Evolutionary conservation across 106 monocot species (phyloP).

Genomic region (Platanthera zijinensis): DNA sequence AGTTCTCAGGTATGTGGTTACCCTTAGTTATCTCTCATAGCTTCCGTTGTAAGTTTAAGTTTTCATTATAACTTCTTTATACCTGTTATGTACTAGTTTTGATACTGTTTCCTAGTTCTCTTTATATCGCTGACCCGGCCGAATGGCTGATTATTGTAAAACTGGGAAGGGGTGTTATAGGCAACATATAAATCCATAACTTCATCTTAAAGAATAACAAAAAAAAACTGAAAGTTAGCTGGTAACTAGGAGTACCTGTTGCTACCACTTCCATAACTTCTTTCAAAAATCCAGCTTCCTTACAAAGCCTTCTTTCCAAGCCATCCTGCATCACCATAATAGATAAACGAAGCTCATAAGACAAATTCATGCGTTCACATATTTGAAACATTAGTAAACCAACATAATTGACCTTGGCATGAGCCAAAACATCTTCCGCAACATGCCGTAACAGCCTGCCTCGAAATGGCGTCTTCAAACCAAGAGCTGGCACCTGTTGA

Average conservation of each 20-base stretch:
- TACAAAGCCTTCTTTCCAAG: conserved; percentile 94
- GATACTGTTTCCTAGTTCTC: no score
- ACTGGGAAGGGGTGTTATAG: no score
- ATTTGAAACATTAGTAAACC: neutral
- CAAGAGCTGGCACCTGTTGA: conserved; percentile 76
- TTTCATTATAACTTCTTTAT: no score
- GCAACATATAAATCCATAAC: neutral
- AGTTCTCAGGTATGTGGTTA: no score
- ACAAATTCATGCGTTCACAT: conserved; percentile 2
- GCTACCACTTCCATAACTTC: conserved; percentile 72
- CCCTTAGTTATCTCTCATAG: no score
- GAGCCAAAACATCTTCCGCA: conserved; percentile 77
- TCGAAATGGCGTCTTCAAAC: conserved; percentile 88
- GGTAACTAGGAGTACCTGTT: conserved; percentile 41
- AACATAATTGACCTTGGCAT: conserved; percentile 58
- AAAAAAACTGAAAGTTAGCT: neutral
- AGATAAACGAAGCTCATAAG: neutral
- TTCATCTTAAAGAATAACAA: neutral
- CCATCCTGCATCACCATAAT: conserved; percentile 51
- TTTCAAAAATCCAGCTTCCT: conserved; percentile 82
- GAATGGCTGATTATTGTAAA: no score
- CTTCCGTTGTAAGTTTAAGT: no score
- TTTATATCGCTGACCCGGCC: no score
- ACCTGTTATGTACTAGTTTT: no score
- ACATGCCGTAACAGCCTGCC: conserved; percentile 76